These are phyloP conservation scores for Botrytis fabae DNA, from an alignment of 2,329 filamentous ascomycete genomes.

Conservation along the genomic window DNA sequence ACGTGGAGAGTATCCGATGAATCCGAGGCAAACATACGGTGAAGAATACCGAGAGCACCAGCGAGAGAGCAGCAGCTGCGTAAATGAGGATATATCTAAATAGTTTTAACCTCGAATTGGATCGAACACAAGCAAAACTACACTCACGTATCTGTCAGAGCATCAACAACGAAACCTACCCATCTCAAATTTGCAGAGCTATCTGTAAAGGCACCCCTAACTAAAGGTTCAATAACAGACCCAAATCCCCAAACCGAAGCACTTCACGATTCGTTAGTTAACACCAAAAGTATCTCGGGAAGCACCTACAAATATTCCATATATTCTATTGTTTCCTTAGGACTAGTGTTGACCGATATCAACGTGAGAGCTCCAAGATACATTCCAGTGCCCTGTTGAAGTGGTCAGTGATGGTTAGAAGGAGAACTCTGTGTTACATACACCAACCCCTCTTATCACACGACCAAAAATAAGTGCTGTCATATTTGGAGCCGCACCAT, in stretches of 20 bases:
- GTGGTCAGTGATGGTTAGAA: not conserved
- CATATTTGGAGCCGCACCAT: conserved; percentile 42
- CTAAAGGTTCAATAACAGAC: not conserved
- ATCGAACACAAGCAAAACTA: not conserved
- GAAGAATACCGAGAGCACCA: not conserved
- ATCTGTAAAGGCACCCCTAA: conserved; percentile 45
- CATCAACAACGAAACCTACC: conserved; percentile 29
- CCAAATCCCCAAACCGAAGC: conserved; percentile 12
- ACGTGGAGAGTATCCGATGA: not conserved
- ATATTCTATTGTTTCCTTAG: conserved; percentile 40
- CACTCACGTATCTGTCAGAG: conserved; percentile 8
- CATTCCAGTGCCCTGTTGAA: conserved; percentile 44
- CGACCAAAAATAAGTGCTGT: conserved; percentile 52
- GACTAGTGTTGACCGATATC: conserved; percentile 44
- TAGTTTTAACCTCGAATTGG: not conserved
- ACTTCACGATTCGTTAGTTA: not conserved
- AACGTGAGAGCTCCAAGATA: conserved; percentile 50
- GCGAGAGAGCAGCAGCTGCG: not conserved
- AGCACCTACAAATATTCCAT: conserved; percentile 1
- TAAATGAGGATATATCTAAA: conserved; percentile 15
- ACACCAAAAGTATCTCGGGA: not conserved
- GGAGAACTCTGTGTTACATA: not conserved
- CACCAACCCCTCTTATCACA: conserved; percentile 47
- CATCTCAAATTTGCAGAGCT: conserved; percentile 48
- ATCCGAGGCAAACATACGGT: not conserved